A percentile compares a stretch with the other conserved stretches of the same genome.
These are phyloP conservation scores for Trichoderma sp. DNA, from an alignment of 2,329 filamentous ascomycete species.

Conservation along the genomic window DNA sequence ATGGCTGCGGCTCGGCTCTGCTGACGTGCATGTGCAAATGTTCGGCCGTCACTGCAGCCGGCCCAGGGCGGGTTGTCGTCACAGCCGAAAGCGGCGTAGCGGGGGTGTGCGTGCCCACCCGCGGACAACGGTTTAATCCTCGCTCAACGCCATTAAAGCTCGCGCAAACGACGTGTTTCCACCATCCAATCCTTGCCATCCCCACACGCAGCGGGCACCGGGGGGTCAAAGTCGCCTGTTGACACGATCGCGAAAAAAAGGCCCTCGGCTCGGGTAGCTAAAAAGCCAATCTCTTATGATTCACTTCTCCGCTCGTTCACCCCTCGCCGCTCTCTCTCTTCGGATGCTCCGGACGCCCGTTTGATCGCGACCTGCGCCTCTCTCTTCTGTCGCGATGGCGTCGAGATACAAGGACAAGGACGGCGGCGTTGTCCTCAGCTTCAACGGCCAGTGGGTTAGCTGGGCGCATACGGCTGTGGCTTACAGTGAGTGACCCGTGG, in stretches of 20 bases:
- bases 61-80: slow-evolving; percentile 2
- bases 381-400: slow-evolving; percentile 38
- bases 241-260: slow-evolving; percentile 29
- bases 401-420: slow-evolving; percentile 66
- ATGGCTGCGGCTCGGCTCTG: not conserved
- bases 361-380: slow-evolving; percentile 32
- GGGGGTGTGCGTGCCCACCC: not conserved
- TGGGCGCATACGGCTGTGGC: slow-evolving; percentile 83
- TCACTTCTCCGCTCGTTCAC: slow-evolving; percentile 25
- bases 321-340: slow-evolving; percentile 15
- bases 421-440: slow-evolving; percentile 59
- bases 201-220: slow-evolving; percentile 23
- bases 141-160: slow-evolving; percentile 25
- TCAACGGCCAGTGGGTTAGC: slow-evolving; percentile 89
- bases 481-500: slow-evolving; percentile 62
- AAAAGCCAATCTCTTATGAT: slow-evolving; percentile 26
- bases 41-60: slow-evolving; percentile 7
- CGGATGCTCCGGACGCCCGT: slow-evolving; percentile 42
- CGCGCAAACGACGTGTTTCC: slow-evolving; percentile 25
- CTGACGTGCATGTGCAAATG: slow-evolving; percentile 21
- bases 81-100: slow-evolving; percentile 11
- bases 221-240: slow-evolving; percentile 25
- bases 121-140: slow-evolving; percentile 8
- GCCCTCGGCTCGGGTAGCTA: slow-evolving; percentile 30
- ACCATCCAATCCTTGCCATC: slow-evolving; percentile 25